Evolutionary conservation across 2,329 filamentous ascomycete species (phyloP).

Genomic region (Ophiobolus disseminans): DNA sequence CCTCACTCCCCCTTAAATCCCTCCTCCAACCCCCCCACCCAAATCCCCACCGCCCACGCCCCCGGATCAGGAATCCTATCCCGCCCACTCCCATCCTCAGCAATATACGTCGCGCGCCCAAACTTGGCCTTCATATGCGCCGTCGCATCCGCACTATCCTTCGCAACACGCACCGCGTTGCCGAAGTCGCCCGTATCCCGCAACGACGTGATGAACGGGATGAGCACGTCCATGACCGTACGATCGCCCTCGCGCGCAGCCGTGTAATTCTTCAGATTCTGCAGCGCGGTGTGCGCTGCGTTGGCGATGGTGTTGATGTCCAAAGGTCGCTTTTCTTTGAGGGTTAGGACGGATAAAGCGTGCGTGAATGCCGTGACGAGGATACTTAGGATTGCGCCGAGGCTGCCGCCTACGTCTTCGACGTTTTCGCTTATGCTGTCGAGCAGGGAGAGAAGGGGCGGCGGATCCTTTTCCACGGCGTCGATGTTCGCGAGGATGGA

Average conservation of each 20-base stretch:
- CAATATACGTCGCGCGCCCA: slow-evolving; percentile 82
- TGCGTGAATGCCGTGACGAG: slow-evolving; percentile 80
- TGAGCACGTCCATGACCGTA: slow-evolving; percentile 87
- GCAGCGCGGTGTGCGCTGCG: slow-evolving; percentile 54
- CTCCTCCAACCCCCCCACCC: slow-evolving; percentile 69
- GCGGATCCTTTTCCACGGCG: slow-evolving; percentile 62
- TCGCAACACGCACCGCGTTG: slow-evolving; percentile 75
- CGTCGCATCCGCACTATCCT: slow-evolving; percentile 77
- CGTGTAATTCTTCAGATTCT: slow-evolving; percentile 71
- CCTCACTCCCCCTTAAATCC: slow-evolving; percentile 20
- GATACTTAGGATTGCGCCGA: slow-evolving; percentile 79
- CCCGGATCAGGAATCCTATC: slow-evolving; percentile 68
- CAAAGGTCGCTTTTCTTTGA: slow-evolving; percentile 35
- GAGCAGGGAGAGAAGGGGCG: slow-evolving; percentile 62
- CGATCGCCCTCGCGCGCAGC: slow-evolving; percentile 86
- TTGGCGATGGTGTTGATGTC: slow-evolving; percentile 46
- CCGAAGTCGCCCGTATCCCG: slow-evolving; percentile 68
- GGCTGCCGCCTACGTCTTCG: slow-evolving; percentile 76
- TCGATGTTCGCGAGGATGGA: slow-evolving; percentile 55
- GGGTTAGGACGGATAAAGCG: slow-evolving; percentile 43
- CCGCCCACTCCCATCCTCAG: slow-evolving; percentile 65
- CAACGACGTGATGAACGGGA: slow-evolving; percentile 81
- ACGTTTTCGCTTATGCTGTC: slow-evolving; percentile 66
- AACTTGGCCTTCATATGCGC: slow-evolving; percentile 90
- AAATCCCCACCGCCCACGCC: slow-evolving; percentile 77